phyloP scores from a whole-genome alignment of 495 filamentous ascomycete genomes.

The Neurospora sp. region DNA sequence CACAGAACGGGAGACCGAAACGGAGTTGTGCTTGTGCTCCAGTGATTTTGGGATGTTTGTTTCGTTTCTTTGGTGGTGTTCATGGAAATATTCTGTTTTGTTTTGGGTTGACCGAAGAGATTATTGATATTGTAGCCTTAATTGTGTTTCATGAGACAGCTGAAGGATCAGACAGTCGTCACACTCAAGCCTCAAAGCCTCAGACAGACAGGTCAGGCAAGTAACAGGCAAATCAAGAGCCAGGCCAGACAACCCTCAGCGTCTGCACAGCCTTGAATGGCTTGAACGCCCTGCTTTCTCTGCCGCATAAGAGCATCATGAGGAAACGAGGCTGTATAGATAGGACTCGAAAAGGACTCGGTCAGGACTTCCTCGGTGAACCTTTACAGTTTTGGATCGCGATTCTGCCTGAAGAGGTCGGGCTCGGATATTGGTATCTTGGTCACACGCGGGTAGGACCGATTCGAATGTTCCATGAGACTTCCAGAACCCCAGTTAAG shows the following conservation, averaged over 20 bases:
- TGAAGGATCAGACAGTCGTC: neutral
- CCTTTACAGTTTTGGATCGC: neutral
- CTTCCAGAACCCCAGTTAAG: neutral
- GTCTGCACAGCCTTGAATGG: neutral
- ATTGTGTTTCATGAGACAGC: neutral
- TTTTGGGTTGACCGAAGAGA: neutral
- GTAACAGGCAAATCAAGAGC: neutral
- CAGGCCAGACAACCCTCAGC: neutral
- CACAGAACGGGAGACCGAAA: neutral
- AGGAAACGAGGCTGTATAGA: neutral
- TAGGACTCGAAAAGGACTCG: neutral
- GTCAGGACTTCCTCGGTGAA: neutral
- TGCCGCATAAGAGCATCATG: neutral
- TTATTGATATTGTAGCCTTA: neutral
- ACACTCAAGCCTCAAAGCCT: neutral
- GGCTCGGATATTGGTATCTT: neutral
- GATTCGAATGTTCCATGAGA: neutral
- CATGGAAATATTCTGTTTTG: too few relatives aligned
- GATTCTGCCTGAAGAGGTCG: neutral
- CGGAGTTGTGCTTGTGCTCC: neutral
- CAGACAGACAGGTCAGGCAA: neutral
- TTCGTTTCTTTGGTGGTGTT: too few relatives aligned
- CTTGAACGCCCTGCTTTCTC: neutral
- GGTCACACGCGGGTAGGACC: neutral
- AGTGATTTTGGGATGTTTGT: too few relatives aligned